Base-by-base conservation (phyloP, 139 green algal species). In the Tetraselmis striata region DNA sequence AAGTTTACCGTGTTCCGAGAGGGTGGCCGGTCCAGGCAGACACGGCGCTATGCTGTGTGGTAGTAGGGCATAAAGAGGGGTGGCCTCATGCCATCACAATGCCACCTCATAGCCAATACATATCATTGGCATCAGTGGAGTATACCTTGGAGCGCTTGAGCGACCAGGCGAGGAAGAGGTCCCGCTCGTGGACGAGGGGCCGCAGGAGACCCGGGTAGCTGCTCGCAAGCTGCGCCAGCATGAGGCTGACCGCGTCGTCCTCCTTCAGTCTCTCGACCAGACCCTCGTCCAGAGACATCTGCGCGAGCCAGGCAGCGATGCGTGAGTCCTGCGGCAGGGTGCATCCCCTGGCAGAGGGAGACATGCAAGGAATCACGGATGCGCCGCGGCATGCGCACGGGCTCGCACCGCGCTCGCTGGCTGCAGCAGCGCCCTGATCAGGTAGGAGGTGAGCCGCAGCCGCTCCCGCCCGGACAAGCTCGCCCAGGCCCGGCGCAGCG, bases 81-180 rank as follows among this genome's bases (percentile, higher is more conserved):
- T n/a, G n/a, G n/a, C n/a, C n/a, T n/a, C n/a, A n/a, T n/a, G n/a
- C n/a, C n/a, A n/a, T n/a, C n/a, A n/a, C n/a, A n/a, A n/a, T n/a
- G n/a, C n/a, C n/a, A n/a, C n/a, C n/a, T n/a, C n/a, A n/a, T n/a
- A n/a, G n/a, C n/a, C n/a, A n/a, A n/a, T n/a, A n/a, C n/a, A n/a
- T n/a, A n/a, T n/a, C n/a, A n/a, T n/a, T n/a, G n/a, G n/a, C n/a
- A n/a, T n/a, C n/a, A n/a, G n/a, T n/a, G n/a, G n/a, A n/a, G n/a
- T n/a, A n/a, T n/a, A 27, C 26, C 78, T 94, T 95, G 59, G 83
- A 90, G 30, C 93, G 89, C 77, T 93, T 94, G 2, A 95, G 32
- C 23, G 79, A 90, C 93, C 93, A 96, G 0, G 90, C 90, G 32
- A 96, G 84, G 82, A 95, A 96, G 1, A 92, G 59, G 79, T 96